Percentiles rank a stretch among this genome's conserved stretches.
phyloP scores from a whole-genome alignment of 768 basidiomycete species.

The Gymnopilus dilepis region DNA sequence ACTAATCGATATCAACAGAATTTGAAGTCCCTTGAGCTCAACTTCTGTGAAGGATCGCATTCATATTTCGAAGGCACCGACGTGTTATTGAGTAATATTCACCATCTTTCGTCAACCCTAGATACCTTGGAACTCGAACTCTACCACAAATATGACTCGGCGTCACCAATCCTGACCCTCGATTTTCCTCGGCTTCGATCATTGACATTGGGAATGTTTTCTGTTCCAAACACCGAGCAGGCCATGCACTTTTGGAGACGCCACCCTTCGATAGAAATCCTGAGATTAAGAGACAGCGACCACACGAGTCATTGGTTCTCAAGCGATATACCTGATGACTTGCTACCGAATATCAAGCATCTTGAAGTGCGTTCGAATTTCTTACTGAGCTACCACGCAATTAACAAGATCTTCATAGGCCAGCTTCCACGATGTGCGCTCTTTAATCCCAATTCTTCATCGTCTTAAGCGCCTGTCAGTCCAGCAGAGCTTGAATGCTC shows the following conservation, averaged over 20 bases:
- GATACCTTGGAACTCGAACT: not conserved
- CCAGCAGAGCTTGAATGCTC: conserved; percentile 14
- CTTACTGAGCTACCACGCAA: not conserved
- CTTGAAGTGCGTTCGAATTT: not conserved
- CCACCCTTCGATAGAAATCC: not conserved
- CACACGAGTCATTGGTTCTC: not conserved
- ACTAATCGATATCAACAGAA: not conserved
- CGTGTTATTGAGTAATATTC: not conserved
- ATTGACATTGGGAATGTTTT: not conserved
- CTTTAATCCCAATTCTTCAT: not conserved
- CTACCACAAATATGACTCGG: not conserved
- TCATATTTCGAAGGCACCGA: conserved; percentile 1
- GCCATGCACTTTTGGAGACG: conserved; percentile 5
- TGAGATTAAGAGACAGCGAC: not conserved
- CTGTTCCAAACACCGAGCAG: not conserved
- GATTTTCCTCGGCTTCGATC: not conserved
- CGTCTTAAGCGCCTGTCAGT: not conserved
- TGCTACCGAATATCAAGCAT: not conserved
- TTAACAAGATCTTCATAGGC: not conserved
- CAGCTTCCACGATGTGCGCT: not conserved
- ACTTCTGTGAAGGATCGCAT: not conserved
- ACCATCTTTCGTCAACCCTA: not conserved
- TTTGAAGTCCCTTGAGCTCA: not conserved
- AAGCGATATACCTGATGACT: too few relatives aligned
- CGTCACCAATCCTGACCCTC: not conserved